phyloP scores from a whole-genome alignment of 441 rosid species.

The Adansonia rubrostipa region DNA sequence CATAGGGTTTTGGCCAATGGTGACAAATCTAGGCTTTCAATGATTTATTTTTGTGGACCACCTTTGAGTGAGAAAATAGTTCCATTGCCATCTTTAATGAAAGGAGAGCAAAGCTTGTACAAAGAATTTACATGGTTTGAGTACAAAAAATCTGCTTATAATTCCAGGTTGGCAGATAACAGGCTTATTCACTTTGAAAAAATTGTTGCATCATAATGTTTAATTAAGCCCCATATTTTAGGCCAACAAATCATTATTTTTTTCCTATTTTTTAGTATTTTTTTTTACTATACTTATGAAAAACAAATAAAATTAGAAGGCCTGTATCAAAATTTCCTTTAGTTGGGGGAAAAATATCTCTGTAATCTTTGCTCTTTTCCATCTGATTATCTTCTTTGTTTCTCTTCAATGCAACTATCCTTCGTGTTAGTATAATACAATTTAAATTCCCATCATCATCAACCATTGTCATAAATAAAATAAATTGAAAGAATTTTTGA shows the following conservation, averaged over 20 bases:
- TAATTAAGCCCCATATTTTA: background rate
- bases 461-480: too few relatives aligned
- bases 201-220: conserved; percentile 43
- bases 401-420: background rate
- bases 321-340: background rate
- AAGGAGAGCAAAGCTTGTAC: conserved; percentile 52
- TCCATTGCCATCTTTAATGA: conserved; percentile 46
- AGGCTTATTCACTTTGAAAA: conserved; percentile 59
- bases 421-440: background rate
- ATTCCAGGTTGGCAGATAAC: conserved; percentile 56
- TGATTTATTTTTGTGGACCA: conserved; percentile 59
- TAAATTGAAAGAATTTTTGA: too few relatives aligned
- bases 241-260: background rate
- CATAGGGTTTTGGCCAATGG: conserved; percentile 55
- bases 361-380: background rate
- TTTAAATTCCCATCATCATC: too few relatives aligned
- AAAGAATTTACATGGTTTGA: conserved; percentile 74
- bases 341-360: background rate
- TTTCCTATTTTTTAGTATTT: background rate
- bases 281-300: background rate
- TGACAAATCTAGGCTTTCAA: conserved; percentile 54
- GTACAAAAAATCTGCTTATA: conserved; percentile 60
- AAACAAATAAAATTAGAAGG: background rate
- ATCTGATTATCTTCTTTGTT: conserved; percentile 8
- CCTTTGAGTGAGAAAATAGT: conserved; percentile 49